Conservation (phyloP, 257 asterid species). For the Anisodus acutangulus region DNA sequence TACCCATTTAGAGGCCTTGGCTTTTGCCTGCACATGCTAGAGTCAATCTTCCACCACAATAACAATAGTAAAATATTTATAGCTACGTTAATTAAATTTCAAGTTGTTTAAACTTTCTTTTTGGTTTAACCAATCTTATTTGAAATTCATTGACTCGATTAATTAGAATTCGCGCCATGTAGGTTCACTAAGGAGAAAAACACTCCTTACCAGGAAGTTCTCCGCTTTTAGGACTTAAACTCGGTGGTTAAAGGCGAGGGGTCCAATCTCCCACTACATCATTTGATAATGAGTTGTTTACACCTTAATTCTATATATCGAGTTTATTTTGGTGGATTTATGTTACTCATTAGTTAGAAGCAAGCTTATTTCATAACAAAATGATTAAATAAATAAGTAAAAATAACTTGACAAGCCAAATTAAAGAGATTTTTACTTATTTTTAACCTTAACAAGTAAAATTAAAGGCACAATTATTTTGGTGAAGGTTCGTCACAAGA, state of each 20-base stretch:
- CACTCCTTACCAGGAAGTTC: background rate
- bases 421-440: too few relatives aligned
- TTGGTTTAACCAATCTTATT: too few relatives aligned
- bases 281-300: background rate
- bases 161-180: too few relatives aligned
- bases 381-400: too few relatives aligned
- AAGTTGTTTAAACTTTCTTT: too few relatives aligned
- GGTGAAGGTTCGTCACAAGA: background rate
- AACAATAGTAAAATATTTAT: background rate
- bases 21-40: background rate
- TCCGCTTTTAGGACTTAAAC: background rate
- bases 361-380: background rate
- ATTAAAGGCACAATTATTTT: background rate
- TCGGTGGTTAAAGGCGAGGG: background rate
- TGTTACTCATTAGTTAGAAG: background rate
- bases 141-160: too few relatives aligned
- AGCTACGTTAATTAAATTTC: too few relatives aligned
- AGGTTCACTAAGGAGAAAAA: background rate
- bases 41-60: background rate
- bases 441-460: too few relatives aligned
- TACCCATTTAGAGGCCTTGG: background rate
- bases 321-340: background rate
- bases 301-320: background rate
- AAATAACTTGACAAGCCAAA: too few relatives aligned
- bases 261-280: rapidly evolving